Evolutionary conservation across 805 yeast species (phyloP).

Genomic region (Candida glaebosa): DNA sequence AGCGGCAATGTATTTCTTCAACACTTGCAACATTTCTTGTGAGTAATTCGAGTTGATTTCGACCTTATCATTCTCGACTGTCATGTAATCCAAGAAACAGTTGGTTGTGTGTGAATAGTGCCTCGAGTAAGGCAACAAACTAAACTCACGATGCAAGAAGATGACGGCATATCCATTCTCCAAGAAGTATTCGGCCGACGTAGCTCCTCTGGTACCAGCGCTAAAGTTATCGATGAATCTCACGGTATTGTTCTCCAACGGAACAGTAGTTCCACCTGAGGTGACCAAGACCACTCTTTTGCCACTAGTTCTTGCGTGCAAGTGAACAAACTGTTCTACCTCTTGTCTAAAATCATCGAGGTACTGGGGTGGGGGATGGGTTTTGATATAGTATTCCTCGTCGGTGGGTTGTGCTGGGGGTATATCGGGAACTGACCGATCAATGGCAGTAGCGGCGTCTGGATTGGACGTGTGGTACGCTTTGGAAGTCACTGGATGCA

Average conservation of each 20-base stretch:
- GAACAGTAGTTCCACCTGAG: slow-evolving; percentile 97
- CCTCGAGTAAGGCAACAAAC: slow-evolving; percentile 88
- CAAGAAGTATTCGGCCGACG: slow-evolving; percentile 88
- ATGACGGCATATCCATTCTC: slow-evolving; percentile 88
- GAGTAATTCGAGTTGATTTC: slow-evolving; percentile 61
- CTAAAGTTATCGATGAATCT: slow-evolving; percentile 94
- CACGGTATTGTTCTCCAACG: slow-evolving; percentile 94
- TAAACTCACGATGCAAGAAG: slow-evolving; percentile 88
- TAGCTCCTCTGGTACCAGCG: slow-evolving; percentile 97
- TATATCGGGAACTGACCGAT: slow-evolving; percentile 68
- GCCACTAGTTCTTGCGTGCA: slow-evolving; percentile 41
- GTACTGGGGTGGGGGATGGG: slow-evolving; percentile 72
- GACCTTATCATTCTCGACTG: slow-evolving; percentile 51
- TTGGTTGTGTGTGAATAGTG: slow-evolving; percentile 81
- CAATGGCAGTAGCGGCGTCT: slow-evolving; percentile 69
- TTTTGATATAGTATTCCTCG: slow-evolving; percentile 72
- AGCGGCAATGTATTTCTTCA: slow-evolving; percentile 53
- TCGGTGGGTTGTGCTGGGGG: slow-evolving; percentile 72
- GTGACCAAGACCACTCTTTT: slow-evolving; percentile 78
- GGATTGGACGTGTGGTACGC: slow-evolving; percentile 61
- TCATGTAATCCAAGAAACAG: slow-evolving; percentile 83
- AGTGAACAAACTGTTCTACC: slow-evolving; percentile 57
- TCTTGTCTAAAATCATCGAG: slow-evolving; percentile 57
- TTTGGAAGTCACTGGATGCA: slow-evolving; percentile 6
- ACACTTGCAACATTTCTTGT: slow-evolving; percentile 55